Base-by-base conservation (phyloP, 805 yeast genomes). In the Wickerhamomyces sydowiorum region DNA sequence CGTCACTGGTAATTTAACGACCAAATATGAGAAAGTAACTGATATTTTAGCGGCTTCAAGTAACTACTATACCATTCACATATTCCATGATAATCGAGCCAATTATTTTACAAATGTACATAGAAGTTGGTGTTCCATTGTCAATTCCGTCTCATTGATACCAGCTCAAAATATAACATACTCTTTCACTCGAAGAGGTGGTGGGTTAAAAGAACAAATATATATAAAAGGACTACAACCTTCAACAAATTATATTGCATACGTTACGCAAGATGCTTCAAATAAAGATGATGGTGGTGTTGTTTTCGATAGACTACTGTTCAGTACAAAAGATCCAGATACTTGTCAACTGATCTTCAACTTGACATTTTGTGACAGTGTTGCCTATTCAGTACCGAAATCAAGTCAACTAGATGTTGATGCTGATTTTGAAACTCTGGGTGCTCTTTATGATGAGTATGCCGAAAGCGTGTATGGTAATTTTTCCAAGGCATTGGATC, bases 361-460 rank as follows among this genome's bases (percentile, higher is more conserved):
- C 44, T 67, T 91, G 45, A 80, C 76, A 3, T 89, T 89, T 54
- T 91, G 99, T 61, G 61, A 70, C 24, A 75, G 77, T 36, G 95
- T 91, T 20, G 93, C 96, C 1, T 91, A 90, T 62, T 74, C 96
- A 0, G 96, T 86, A 0, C 98, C 98, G 0, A 69, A 66, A 23
- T 61, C 75, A 1, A 46, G 66, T 1, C 45, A 56, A 4, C 64
- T 64, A 24, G 60, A 62, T 2, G 46, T 52, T 3, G 57, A 56
- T 28, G 63, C 62, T 17, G 44, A 52, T 28, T 57, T 58, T 34
- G 53, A 60, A 1, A 54, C 63, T 5, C 57, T 81, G 24, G 67
- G 70, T 2, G 28, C 49, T 0, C 53, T 75, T 17, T 91, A 88
- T 56, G 96, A 91, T 56, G 53, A 66, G 33, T 65, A 78, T 48